phyloP scores from a whole-genome alignment of 192 early-diverging fungal species.

The Coemansia interrupta region DNA sequence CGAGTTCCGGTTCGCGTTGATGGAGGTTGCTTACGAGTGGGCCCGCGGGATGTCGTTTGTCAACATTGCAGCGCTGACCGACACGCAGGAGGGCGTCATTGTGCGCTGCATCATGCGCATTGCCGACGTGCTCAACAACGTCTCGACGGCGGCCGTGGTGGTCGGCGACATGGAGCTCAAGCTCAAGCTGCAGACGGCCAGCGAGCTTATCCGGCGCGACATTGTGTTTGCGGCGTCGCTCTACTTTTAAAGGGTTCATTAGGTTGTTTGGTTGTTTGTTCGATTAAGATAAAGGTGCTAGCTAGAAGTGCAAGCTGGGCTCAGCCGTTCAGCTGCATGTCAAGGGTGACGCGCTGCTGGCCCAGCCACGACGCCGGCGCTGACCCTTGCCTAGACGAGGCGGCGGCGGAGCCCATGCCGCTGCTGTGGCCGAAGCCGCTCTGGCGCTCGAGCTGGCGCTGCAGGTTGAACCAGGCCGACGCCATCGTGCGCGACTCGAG shows the following conservation, averaged over 20 bases:
- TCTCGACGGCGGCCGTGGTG: slow-evolving; percentile 74
- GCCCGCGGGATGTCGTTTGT: slow-evolving; percentile 88
- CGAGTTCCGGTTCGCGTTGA: slow-evolving; percentile 78
- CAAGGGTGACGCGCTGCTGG: slow-evolving; percentile 63
- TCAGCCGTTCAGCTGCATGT: slow-evolving; percentile 55
- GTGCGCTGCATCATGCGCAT: slow-evolving; percentile 91
- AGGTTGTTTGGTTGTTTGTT: neutral
- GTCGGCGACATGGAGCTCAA: slow-evolving; percentile 87
- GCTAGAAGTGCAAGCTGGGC: too few relatives aligned
- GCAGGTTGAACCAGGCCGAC: slow-evolving; percentile 68
- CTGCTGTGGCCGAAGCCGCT: slow-evolving; percentile 50
- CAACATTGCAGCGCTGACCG: slow-evolving; percentile 87
- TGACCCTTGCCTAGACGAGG: slow-evolving; percentile 27
- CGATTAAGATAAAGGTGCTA: too few relatives aligned
- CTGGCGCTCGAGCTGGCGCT: slow-evolving; percentile 54
- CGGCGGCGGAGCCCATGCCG: slow-evolving; percentile 27
- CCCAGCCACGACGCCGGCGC: slow-evolving; percentile 67
- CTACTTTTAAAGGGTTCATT: slow-evolving; percentile 49
- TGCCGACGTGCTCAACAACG: slow-evolving; percentile 90
- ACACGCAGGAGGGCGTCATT: slow-evolving; percentile 91
- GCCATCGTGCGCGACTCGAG: slow-evolving; percentile 80
- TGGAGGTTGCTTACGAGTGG: slow-evolving; percentile 98
- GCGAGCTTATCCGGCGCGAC: slow-evolving; percentile 82
- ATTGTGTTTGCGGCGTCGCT: slow-evolving; percentile 96
- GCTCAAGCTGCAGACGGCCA: slow-evolving; percentile 88